Conservation (phyloP, 225 moss, liverwort and hornwort genomes). For the Marchantia polymorpha region DNA sequence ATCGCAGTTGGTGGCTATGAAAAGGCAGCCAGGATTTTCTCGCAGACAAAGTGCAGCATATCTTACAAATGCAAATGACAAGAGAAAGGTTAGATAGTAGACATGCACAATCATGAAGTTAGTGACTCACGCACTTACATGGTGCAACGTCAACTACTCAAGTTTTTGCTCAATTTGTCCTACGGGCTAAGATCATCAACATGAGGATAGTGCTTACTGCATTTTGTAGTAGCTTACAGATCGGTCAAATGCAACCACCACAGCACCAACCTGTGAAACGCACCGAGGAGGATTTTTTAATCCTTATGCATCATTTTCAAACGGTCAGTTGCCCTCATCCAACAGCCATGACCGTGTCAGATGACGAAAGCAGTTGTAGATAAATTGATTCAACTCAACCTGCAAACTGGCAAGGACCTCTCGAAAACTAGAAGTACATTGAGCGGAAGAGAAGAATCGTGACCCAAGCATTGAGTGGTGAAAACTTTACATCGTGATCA, state of each 20-base stretch:
- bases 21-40: constrained; percentile 81
- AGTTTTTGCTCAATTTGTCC: neutral
- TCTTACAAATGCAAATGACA: constrained; percentile 34
- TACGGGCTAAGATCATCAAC: neutral
- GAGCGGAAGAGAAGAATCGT: neutral
- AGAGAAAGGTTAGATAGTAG: constrained; percentile 8
- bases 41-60: constrained; percentile 86
- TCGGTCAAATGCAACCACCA: constrained; percentile 87
- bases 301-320: neutral
- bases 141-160: neutral
- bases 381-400: neutral
- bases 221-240: constrained; percentile 88
- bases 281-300: neutral
- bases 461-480: neutral
- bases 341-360: neutral
- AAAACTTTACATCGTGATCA: constrained; percentile 49
- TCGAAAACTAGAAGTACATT: neutral
- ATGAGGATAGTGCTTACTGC: constrained; percentile 49
- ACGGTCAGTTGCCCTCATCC: neutral
- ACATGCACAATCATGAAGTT: neutral
- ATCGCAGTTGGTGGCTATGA: constrained; percentile 91
- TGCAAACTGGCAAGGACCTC: neutral
- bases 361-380: neutral
- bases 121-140: neutral
- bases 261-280: constrained; percentile 68